phyloP scores from a whole-genome alignment of 2,329 filamentous ascomycete genomes.

The Cladosporium halotolerans region DNA sequence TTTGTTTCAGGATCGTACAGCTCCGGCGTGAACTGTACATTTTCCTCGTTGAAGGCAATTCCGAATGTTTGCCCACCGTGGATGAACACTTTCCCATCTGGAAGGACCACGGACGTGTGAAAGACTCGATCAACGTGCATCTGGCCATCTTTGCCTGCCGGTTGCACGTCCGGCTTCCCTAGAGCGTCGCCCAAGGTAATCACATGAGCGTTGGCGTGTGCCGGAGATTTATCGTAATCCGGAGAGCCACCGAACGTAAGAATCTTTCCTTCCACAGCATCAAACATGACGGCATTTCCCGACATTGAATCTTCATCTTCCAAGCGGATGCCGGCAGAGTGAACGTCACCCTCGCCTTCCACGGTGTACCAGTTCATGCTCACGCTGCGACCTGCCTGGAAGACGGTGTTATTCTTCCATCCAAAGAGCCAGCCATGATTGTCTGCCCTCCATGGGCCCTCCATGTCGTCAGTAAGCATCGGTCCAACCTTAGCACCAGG shows the following conservation, averaged over 20 bases:
- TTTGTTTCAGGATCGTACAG: neutral
- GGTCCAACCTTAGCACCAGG: conserved; percentile 18
- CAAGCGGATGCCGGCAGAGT: conserved; percentile 39
- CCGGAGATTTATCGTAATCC: conserved; percentile 40
- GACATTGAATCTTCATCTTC: conserved; percentile 48
- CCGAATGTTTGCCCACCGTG: conserved; percentile 22
- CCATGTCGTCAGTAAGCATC: conserved; percentile 30
- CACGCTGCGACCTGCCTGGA: conserved; percentile 49
- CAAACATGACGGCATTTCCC: conserved; percentile 46
- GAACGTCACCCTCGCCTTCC: conserved; percentile 35
- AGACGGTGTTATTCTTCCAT: conserved; percentile 44
- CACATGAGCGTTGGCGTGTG: conserved; percentile 43
- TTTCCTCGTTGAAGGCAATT: neutral
- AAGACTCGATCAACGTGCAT: conserved; percentile 28
- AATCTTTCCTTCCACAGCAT: conserved; percentile 49
- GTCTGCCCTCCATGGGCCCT: conserved; percentile 41
- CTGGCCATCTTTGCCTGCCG: neutral
- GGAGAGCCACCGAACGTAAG: conserved; percentile 47
- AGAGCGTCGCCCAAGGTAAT: conserved; percentile 39
- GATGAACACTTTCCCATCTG: conserved; percentile 31
- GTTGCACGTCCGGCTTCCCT: neutral
- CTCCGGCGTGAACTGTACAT: neutral
- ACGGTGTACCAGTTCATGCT: conserved; percentile 49
- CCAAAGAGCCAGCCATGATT: conserved; percentile 52
- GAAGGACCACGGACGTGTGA: conserved; percentile 22